Percentiles rank a stretch among this genome's conserved stretches.
These are phyloP conservation scores for Phenoliferia sp. DNA, from an alignment of 1,284 basidiomycete genomes.

Conservation along the genomic window DNA sequence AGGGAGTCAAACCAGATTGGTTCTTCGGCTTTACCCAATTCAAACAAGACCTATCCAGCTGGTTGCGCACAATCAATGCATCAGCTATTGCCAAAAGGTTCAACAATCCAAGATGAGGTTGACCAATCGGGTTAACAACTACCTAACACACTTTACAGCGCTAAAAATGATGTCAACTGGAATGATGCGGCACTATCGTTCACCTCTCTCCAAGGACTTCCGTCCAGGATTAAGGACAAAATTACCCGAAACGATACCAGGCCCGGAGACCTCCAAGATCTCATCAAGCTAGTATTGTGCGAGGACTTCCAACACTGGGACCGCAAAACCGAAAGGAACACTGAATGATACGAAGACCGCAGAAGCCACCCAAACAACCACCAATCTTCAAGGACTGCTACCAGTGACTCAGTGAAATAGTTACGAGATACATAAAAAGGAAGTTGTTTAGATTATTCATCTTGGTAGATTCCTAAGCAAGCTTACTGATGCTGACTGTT, in stretches of 20 bases:
- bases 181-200: not conserved
- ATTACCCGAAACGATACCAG: not conserved
- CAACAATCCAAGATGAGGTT: not conserved
- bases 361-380: no score
- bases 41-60: not conserved
- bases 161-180: not conserved
- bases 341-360: no score
- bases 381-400: no score
- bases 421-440: no score
- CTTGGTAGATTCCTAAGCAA: no score
- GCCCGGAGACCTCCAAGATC: not conserved
- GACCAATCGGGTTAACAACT: not conserved
- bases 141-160: not conserved
- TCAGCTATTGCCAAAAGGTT: not conserved
- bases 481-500: no score
- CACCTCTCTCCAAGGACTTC: not conserved
- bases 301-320: not conserved
- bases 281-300: not conserved
- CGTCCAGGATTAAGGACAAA: not conserved
- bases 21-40: not conserved
- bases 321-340: not conserved
- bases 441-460: no score
- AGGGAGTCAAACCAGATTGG: not conserved
- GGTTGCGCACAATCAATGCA: not conserved
- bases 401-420: no score